Percentiles rank a stretch among this genome's conserved stretches.
These are phyloP conservation scores for Theileria parva DNA, from an alignment of 169 alveolate species.

Conservation along the genomic window DNA sequence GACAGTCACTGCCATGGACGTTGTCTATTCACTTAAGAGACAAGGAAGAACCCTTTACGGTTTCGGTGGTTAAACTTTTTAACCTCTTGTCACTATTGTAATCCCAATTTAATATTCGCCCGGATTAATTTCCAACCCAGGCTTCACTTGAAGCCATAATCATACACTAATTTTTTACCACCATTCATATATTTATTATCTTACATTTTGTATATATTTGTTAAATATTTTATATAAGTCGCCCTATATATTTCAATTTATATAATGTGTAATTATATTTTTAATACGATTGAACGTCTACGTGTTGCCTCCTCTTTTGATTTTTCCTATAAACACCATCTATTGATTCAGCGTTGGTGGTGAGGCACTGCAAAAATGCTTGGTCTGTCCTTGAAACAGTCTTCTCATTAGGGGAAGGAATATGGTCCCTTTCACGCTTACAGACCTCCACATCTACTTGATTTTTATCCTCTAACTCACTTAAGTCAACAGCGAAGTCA, in stretches of 20 bases:
- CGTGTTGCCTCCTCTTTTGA: background rate
- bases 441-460: background rate
- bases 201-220: background rate
- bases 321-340: constrained; percentile 23
- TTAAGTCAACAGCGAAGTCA: constrained; percentile 8
- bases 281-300: constrained; percentile 16
- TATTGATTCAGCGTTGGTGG: constrained; percentile 37
- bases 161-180: background rate
- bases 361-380: constrained; percentile 10
- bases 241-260: background rate
- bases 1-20: constrained; percentile 99
- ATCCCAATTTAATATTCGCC: constrained; percentile 50
- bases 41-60: constrained; percentile 99
- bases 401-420: background rate
- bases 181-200: background rate
- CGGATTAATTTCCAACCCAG: constrained; percentile 24
- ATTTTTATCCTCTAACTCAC: background rate
- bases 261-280: constrained; percentile 9
- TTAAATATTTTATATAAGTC: too few relatives aligned
- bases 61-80: constrained; percentile 94
- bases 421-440: constrained; percentile 13
- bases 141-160: constrained; percentile 71
- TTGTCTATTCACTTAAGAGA: constrained; percentile 99
- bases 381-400: constrained; percentile 4
- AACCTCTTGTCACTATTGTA: constrained; percentile 21